These are phyloP conservation scores for Verticillium dahliae DNA, from an alignment of 2,329 filamentous ascomycete genomes.

Conservation along the genomic window DNA sequence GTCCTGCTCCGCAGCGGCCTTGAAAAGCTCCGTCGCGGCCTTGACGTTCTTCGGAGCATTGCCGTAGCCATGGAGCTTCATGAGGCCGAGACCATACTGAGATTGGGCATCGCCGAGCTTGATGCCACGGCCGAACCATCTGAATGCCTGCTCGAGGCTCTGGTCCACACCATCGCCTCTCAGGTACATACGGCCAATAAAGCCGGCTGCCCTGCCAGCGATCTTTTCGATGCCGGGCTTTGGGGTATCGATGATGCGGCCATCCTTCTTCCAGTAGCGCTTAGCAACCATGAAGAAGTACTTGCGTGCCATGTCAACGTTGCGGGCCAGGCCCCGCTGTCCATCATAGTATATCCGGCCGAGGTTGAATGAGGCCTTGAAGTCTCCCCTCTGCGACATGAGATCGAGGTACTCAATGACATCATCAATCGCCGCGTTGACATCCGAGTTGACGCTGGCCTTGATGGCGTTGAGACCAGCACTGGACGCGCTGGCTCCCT, in stretches of 20 bases:
- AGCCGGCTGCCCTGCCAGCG: constrained; percentile 78
- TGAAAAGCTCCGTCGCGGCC: constrained; percentile 70
- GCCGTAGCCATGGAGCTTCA: constrained; percentile 75
- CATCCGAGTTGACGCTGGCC: constrained; percentile 66
- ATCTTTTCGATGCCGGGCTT: constrained; percentile 68
- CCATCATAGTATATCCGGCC: constrained; percentile 87
- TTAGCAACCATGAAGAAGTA: constrained; percentile 78
- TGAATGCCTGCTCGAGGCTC: constrained; percentile 67
- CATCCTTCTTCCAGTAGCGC: constrained; percentile 75
- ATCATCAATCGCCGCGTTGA: constrained; percentile 83
- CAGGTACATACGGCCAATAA: constrained; percentile 82
- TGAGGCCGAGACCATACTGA: constrained; percentile 76
- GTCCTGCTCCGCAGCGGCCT: constrained; percentile 74
- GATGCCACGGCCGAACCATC: constrained; percentile 79
- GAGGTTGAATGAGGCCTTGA: constrained; percentile 79
- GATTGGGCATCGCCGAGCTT: constrained; percentile 72
- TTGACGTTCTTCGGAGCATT: constrained; percentile 59
- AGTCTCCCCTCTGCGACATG: constrained; percentile 83
- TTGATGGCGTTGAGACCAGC: constrained; percentile 76
- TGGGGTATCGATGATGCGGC: constrained; percentile 64
- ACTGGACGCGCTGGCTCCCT: constrained; percentile 86
- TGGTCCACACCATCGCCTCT: constrained; percentile 79
- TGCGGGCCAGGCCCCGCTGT: constrained; percentile 64
- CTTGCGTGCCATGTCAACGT: constrained; percentile 66
- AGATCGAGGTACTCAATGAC: constrained; percentile 91